Conservation (phyloP, 148 eudicot genomes). For the Camellia lanceoleosa region DNA sequence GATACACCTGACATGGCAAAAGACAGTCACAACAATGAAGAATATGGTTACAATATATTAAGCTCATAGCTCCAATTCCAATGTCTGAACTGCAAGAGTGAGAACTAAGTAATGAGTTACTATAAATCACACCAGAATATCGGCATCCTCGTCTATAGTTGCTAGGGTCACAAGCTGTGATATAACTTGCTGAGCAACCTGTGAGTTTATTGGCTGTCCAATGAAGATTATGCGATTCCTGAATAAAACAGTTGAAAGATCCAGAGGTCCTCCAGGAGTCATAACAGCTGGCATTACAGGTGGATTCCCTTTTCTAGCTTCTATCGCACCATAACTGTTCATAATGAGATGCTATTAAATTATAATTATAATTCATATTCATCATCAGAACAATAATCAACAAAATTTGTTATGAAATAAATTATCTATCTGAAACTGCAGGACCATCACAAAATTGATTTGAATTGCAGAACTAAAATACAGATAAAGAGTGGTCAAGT, state of each 20-base stretch:
- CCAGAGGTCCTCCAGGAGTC: constrained; percentile 90
- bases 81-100: constrained; percentile 1
- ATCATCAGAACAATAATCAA: not conserved
- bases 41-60: not conserved
- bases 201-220: constrained; percentile 73
- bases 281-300: constrained; percentile 89
- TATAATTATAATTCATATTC: not conserved
- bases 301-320: constrained; percentile 65
- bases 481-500: not conserved
- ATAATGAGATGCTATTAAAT: constrained; percentile 6
- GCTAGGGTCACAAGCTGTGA: constrained; percentile 92
- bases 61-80: not conserved
- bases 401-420: not conserved
- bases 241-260: constrained; percentile 78
- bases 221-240: constrained; percentile 88
- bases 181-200: constrained; percentile 84
- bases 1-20: constrained; percentile 49
- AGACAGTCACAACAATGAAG: not conserved
- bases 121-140: constrained; percentile 60
- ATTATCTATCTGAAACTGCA: not conserved
- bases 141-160: constrained; percentile 79
- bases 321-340: constrained; percentile 59
- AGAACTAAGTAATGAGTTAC: not conserved
- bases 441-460: not conserved
- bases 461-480: not conserved